Percentiles rank a stretch among this genome's conserved stretches.
Conservation (phyloP, 2,329 filamentous ascomycete genomes). For the Aspergillus alliaceus region DNA sequence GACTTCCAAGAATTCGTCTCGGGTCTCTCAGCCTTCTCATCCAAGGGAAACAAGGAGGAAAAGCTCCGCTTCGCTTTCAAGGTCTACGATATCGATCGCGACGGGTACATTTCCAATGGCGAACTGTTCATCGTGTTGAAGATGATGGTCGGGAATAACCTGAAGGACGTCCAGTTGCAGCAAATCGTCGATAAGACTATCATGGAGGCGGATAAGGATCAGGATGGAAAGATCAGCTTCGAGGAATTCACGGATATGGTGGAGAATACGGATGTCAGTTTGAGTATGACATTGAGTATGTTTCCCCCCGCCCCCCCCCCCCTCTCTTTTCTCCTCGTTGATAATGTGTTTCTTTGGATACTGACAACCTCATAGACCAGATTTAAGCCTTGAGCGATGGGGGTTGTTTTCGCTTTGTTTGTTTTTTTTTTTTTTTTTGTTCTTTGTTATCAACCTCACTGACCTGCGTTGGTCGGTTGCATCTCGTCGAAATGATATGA, state of each 20-base stretch:
- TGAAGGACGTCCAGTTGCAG: slow-evolving; percentile 98
- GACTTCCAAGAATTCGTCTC: slow-evolving; percentile 99
- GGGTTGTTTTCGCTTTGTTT: not conserved
- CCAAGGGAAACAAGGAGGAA: slow-evolving; percentile 98
- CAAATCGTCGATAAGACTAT: slow-evolving; percentile 99
- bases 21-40: slow-evolving; percentile 90
- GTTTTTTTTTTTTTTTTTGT: not conserved
- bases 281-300: slow-evolving; percentile 68
- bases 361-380: slow-evolving; percentile 18
- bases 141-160: slow-evolving; percentile 99
- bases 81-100: slow-evolving; percentile 98
- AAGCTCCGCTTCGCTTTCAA: slow-evolving; percentile 98
- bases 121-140: slow-evolving; percentile 99
- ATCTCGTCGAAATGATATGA: slow-evolving; percentile 8
- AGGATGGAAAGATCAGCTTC: slow-evolving; percentile 97
- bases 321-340: not conserved
- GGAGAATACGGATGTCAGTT: slow-evolving; percentile 77
- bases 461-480: not conserved
- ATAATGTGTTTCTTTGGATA: not conserved
- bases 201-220: slow-evolving; percentile 97
- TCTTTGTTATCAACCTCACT: not conserved
- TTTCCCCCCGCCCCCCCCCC: slow-evolving; percentile 11
- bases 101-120: slow-evolving; percentile 97
- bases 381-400: slow-evolving; percentile 8
- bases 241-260: slow-evolving; percentile 99